Evolutionary conservation across 2,329 filamentous ascomycete species (phyloP).

Genomic region (Penicillium aurantiogriseum): DNA sequence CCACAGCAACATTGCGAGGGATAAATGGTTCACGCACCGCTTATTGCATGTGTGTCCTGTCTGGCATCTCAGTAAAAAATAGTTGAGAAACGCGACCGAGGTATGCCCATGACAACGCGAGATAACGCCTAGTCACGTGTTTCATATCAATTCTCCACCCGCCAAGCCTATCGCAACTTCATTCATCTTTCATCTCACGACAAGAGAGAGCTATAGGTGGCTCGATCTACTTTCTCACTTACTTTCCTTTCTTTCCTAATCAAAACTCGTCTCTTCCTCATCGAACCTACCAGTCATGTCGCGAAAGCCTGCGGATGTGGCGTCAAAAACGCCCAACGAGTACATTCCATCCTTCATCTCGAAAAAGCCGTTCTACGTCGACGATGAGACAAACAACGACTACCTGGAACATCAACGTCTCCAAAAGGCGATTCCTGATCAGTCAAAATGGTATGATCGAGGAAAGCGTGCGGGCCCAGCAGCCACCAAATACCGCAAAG

Average conservation of each 20-base stretch:
- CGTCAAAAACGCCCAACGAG: slow-evolving; percentile 85
- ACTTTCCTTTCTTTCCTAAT: not conserved
- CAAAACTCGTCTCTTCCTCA: not conserved
- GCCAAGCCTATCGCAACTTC: slow-evolving; percentile 7
- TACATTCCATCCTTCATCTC: slow-evolving; percentile 99
- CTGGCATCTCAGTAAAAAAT: not conserved
- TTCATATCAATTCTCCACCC: slow-evolving; percentile 6
- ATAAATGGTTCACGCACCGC: not conserved
- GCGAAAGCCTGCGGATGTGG: slow-evolving; percentile 53
- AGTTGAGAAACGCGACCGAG: slow-evolving; percentile 6
- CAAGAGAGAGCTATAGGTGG: slow-evolving; percentile 1
- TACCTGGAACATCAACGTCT: slow-evolving; percentile 96
- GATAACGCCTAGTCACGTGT: slow-evolving; percentile 34
- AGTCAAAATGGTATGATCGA: slow-evolving; percentile 89
- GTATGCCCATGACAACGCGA: slow-evolving; percentile 19
- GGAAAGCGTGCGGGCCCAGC: slow-evolving; percentile 80
- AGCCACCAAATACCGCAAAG: slow-evolving; percentile 95
- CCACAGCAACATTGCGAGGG: slow-evolving; percentile 27
- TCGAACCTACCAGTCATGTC: slow-evolving; percentile 34
- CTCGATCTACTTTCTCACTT: not conserved
- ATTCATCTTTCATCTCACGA: slow-evolving; percentile 4
- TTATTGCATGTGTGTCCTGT: slow-evolving; percentile 3
- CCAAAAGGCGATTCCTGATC: slow-evolving; percentile 64
- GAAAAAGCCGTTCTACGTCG: slow-evolving; percentile 94
- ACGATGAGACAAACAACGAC: slow-evolving; percentile 72